Base-by-base conservation (phyloP, 129 eudicot species). In the Apium graveolens region DNA sequence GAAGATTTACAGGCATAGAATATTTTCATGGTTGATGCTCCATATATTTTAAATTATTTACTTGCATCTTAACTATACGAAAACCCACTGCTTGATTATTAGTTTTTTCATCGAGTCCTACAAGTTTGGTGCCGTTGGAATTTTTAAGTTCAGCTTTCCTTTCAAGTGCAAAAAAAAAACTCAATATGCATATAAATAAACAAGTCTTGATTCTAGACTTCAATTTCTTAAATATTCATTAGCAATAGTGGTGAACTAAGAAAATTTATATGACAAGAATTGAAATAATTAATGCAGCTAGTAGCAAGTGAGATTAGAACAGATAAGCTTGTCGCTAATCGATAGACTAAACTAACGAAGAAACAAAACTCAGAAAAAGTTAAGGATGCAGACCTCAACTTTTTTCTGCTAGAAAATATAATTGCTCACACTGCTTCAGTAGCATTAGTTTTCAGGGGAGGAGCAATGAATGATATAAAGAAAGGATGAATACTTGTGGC, bases 361-460 rank as follows among this genome's bases (percentile, higher is more conserved):
- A 78, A 29, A 66, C 83, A 69, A 73, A 96, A 97, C 99, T 92
- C 99, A 5, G 99, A 96, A 74, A 96, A 92, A 57, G 99, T 92
- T 65, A 96, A 87, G 31, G 99, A 96, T 27, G 99, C 97, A 41
- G 99, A 89, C 89, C 96, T 90, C 66, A 85, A 18, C 76, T 86
- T 96, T 70, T 96, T 96, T 75, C 97, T 84, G 75, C 81, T 76
- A 39, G 99, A 95, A 81, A 90, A 96, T 78, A 92, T 92, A 57
- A 96, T 85, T n/a, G 99, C 97, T 41, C 97, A 89, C 5, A 92
- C 97, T 0, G 99, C 97, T 84, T 96, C 99, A 79, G 95, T 87
- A 21, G 99, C 92, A 86, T 92, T 96, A 71, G 97, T 96, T 26
- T 97, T 97, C 55, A 96, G 57, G 18, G 99, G 99, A 46, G 92